These are phyloP conservation scores for Diaporthe helianthi DNA, from an alignment of 2,329 filamentous ascomycete genomes.

Conservation along the genomic window DNA sequence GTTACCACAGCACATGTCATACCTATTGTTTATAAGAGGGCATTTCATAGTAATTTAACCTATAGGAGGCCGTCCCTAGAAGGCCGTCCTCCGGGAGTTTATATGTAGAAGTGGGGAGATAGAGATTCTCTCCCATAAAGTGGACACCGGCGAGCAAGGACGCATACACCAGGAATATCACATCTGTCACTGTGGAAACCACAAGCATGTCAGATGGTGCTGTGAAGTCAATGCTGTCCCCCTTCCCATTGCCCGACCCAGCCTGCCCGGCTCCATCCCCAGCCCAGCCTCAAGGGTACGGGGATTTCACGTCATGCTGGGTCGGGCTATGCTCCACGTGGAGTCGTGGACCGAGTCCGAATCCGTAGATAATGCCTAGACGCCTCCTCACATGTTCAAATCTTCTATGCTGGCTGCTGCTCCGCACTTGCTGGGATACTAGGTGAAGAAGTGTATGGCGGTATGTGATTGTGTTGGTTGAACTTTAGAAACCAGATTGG, in stretches of 20 bases:
- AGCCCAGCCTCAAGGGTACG: background rate
- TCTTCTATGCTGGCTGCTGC: background rate
- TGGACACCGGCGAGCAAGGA: no score
- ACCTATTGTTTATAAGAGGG: no score
- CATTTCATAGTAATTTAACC: no score
- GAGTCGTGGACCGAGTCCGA: background rate
- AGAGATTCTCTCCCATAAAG: no score
- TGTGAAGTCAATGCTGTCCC: background rate
- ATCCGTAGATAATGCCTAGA: background rate
- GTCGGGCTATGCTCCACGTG: background rate
- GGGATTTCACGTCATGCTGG: background rate
- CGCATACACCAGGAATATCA: no score
- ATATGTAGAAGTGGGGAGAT: no score
- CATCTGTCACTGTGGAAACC: background rate
- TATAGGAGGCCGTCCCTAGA: no score
- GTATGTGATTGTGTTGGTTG: constrained; percentile 21
- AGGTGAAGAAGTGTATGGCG: constrained; percentile 21
- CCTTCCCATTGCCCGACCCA: background rate
- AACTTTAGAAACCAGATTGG: constrained; percentile 25
- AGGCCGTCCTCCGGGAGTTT: no score
- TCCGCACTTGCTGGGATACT: background rate
- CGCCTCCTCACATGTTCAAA: background rate
- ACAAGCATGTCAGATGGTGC: background rate
- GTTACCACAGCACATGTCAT: no score
- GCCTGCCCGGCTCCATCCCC: background rate